Percentiles rank a stretch among this genome's conserved stretches.
phyloP scores from a whole-genome alignment of 2,329 filamentous ascomycete genomes.

The Trematosphaeria pertusa region DNA sequence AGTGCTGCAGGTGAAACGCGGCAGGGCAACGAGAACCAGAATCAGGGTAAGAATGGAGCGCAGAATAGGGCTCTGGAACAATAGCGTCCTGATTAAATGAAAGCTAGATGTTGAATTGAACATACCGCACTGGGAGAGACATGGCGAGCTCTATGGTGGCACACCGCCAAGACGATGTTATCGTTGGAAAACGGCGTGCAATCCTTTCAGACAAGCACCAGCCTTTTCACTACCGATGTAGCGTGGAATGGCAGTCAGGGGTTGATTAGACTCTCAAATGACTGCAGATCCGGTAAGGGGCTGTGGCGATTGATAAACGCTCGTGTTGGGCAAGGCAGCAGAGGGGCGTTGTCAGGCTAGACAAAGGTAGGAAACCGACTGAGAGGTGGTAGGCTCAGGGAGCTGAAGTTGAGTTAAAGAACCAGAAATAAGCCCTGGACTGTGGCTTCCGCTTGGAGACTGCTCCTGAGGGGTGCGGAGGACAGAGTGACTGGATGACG shows the following conservation, averaged over 20 bases:
- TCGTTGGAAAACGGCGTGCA: conserved; percentile 1
- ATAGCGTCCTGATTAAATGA: neutral
- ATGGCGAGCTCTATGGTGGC: conserved; percentile 15
- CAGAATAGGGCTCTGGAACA: neutral
- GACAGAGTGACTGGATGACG: conserved; percentile 1
- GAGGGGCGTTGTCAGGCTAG: too few species aligned
- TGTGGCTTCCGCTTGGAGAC: neutral
- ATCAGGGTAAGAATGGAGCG: neutral
- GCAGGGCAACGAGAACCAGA: neutral
- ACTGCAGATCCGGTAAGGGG: too few species aligned
- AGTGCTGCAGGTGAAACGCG: neutral
- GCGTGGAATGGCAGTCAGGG: neutral
- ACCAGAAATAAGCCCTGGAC: neutral
- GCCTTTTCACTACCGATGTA: neutral
- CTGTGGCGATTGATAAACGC: too few species aligned
- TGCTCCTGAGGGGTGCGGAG: neutral
- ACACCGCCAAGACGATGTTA: neutral
- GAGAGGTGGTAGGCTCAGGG: too few species aligned
- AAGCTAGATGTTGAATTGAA: conserved; percentile 5
- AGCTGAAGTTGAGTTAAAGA: too few species aligned
- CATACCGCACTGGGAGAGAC: conserved; percentile 38
- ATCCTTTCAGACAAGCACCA: conserved; percentile 4
- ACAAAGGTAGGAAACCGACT: too few species aligned
- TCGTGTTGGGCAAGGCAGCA: too few species aligned
- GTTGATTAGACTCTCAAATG: neutral